Conservation (phyloP, 2,329 filamentous ascomycete species). For the Colletotrichum coccodes region DNA sequence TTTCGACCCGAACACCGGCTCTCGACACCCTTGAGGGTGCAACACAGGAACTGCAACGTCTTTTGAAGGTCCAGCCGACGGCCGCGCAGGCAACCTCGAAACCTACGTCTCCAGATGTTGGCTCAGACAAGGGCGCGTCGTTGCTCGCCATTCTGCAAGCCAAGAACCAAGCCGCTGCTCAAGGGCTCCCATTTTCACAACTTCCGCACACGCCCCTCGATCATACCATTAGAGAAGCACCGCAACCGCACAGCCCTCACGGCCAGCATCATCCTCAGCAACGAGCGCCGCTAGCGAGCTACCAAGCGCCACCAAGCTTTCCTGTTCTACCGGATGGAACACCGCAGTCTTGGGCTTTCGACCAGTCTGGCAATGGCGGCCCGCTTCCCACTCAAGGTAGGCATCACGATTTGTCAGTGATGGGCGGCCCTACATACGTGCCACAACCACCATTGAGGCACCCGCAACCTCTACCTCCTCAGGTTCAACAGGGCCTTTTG, state of each 20-base stretch:
- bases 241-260: constrained; percentile 68
- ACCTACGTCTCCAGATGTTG: constrained; percentile 35
- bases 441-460: constrained; percentile 39
- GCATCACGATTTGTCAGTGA: neutral
- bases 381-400: neutral
- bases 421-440: constrained; percentile 5
- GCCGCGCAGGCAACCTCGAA: constrained; percentile 59
- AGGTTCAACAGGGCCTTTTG: constrained; percentile 54
- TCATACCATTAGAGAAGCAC: constrained; percentile 58
- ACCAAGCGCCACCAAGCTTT: constrained; percentile 45
- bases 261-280: constrained; percentile 49
- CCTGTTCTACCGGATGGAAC: constrained; percentile 32
- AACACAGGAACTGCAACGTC: constrained; percentile 61
- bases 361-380: neutral
- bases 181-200: constrained; percentile 36
- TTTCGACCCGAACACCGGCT: constrained; percentile 46
- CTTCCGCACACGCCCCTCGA: constrained; percentile 65
- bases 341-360: constrained; percentile 25
- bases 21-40: constrained; percentile 62
- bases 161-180: constrained; percentile 36
- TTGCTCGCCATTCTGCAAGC: constrained; percentile 64
- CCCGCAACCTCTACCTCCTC: constrained; percentile 64
- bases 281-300: constrained; percentile 15
- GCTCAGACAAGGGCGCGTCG: constrained; percentile 59
- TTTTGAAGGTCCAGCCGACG: constrained; percentile 65